phyloP scores from a whole-genome alignment of 139 green algal genomes.

The Pleodorina starrii region DNA sequence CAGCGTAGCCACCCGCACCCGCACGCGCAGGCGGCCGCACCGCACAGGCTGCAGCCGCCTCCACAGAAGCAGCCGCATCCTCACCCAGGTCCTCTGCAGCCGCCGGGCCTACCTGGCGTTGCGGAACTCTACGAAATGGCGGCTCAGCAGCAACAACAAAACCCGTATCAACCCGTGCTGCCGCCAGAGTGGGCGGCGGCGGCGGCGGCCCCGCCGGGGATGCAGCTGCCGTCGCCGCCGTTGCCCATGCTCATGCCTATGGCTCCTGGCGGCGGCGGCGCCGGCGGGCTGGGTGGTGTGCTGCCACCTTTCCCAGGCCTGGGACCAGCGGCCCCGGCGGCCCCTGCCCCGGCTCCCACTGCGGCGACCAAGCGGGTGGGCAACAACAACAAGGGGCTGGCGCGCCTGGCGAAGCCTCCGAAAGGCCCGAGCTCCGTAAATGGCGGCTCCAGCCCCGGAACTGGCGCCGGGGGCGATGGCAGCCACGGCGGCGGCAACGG shows the following conservation, averaged over 20 bases:
- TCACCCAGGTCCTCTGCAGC: too few relatives aligned
- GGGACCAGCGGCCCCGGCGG: neutral
- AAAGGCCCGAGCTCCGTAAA: neutral
- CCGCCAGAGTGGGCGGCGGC: neutral
- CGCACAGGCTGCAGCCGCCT: too few relatives aligned
- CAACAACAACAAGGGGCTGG: neutral
- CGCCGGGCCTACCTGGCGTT: too few relatives aligned
- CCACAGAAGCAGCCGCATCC: too few relatives aligned
- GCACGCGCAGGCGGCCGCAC: neutral
- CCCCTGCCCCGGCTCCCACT: neutral
- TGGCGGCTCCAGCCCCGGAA: too few relatives aligned
- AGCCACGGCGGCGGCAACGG: neutral
- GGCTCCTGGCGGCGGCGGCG: too few relatives aligned
- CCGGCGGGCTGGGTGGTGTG: neutral
- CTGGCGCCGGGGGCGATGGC: too few relatives aligned
- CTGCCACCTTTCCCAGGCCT: neutral
- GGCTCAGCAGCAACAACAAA: too few relatives aligned
- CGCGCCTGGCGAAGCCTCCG: neutral
- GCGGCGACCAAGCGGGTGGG: neutral
- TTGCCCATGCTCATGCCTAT: neutral
- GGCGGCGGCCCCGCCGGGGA: too few relatives aligned
- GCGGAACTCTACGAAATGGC: too few relatives aligned
- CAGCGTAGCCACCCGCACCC: neutral
- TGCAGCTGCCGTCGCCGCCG: neutral
- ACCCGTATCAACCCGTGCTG: neutral